These are phyloP conservation scores for Acanthamoeba castellanii DNA, from an alignment of 208 protist species.

Conservation along the genomic window DNA sequence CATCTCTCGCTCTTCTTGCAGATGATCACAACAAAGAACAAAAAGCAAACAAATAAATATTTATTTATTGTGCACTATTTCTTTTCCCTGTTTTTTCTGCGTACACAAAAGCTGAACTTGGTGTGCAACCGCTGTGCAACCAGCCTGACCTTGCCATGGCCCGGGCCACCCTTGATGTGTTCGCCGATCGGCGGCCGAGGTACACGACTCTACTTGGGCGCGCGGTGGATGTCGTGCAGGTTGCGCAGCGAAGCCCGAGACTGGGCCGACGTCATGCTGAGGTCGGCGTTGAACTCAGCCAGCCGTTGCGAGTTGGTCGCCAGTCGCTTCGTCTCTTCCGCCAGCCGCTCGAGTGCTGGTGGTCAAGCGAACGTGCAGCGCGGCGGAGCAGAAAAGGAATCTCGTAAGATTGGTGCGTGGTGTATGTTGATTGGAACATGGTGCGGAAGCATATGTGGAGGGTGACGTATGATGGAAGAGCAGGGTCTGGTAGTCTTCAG, in stretches of 20 bases:
- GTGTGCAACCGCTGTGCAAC: not conserved
- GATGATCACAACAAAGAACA: not conserved
- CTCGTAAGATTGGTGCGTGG: too few relatives aligned
- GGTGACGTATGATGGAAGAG: constrained; percentile 28
- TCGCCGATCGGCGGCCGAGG: too few relatives aligned
- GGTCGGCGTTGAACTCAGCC: not conserved
- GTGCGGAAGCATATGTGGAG: not conserved
- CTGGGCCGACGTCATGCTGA: not conserved
- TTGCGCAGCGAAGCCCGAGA: not conserved
- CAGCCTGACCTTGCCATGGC: too few relatives aligned
- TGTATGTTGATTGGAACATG: not conserved
- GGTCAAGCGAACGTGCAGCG: not conserved
- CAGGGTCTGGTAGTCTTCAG: not conserved
- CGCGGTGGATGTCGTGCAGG: not conserved
- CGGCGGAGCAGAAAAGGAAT: not conserved
- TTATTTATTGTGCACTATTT: not conserved
- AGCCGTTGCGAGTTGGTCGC: not conserved
- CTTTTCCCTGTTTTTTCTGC: not conserved
- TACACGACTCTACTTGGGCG: not conserved
- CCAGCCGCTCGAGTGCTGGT: not conserved
- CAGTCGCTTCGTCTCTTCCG: not conserved
- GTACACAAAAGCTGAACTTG: not conserved
- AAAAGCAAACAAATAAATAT: not conserved
- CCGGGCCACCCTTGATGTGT: too few relatives aligned
- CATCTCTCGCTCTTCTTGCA: not conserved